Conservation (phyloP, 2,329 filamentous ascomycete genomes). For the Neodidymelliopsis sp. region DNA sequence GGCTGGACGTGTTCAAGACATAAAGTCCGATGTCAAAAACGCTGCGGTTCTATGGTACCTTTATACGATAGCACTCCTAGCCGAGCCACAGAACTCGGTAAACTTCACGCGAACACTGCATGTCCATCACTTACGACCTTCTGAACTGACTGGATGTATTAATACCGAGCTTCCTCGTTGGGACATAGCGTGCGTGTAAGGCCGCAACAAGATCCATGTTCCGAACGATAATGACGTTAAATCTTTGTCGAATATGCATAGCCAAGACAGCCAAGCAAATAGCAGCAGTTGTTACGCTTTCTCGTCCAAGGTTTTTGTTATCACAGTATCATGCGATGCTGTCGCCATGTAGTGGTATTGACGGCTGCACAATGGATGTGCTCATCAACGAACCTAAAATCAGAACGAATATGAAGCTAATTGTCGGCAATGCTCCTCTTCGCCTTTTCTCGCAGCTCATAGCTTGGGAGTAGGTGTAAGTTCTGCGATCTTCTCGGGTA, state of each 20-base stretch:
- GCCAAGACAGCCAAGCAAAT: constrained; percentile 33
- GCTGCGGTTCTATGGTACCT: not conserved
- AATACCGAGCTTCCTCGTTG: constrained; percentile 35
- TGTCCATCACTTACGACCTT: constrained; percentile 4
- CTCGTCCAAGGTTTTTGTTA: not conserved
- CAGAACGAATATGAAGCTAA: no score
- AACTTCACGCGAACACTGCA: not conserved
- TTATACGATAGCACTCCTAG: constrained; percentile 10
- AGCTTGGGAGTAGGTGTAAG: no score
- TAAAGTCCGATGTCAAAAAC: not conserved
- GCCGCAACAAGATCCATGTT: constrained; percentile 20
- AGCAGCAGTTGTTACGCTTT: constrained; percentile 4
- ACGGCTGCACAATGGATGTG: no score
- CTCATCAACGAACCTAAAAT: no score
- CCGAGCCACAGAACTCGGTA: not conserved
- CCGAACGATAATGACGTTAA: constrained; percentile 27
- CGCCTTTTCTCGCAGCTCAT: no score
- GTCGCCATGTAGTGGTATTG: no score
- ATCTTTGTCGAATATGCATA: constrained; percentile 16
- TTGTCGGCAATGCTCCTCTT: no score
- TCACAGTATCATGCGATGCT: not conserved
- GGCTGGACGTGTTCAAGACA: not conserved
- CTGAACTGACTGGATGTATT: not conserved
- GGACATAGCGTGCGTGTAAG: constrained; percentile 23
- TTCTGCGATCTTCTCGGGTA: no score